phyloP scores from a whole-genome alignment of 2,329 filamentous ascomycete species.

The Cladobotryum mycophilum region DNA sequence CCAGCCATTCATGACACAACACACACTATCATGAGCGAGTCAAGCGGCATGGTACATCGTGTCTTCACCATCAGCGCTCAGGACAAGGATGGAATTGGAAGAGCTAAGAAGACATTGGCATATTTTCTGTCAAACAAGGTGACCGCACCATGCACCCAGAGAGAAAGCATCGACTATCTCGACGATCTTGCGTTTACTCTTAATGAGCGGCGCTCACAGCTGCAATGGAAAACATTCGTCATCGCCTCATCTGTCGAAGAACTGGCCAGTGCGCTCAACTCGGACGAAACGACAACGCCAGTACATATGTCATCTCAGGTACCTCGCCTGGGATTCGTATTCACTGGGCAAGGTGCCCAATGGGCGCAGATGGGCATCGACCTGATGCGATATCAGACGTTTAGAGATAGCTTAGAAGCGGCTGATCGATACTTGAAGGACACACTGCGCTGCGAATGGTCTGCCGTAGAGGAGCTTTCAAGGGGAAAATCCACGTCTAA shows the following conservation, averaged over 20 bases:
- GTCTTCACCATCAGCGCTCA: not conserved
- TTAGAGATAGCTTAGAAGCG: not conserved
- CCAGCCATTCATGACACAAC: not conserved
- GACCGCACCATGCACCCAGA: no score
- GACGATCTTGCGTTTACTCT: not conserved
- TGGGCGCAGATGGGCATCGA: conserved; percentile 26
- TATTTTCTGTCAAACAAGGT: not conserved
- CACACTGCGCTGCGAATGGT: conserved; percentile 4
- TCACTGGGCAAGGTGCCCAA: conserved; percentile 30
- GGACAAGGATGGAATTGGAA: not conserved
- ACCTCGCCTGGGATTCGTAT: conserved; percentile 19
- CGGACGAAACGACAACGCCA: not conserved
- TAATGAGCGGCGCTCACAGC: not conserved
- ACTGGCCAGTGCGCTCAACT: not conserved
- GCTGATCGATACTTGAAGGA: conserved; percentile 3
- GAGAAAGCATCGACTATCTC: not conserved
- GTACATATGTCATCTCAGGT: not conserved
- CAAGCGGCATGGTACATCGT: not conserved
- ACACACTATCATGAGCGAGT: not conserved
- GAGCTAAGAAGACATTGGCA: no score
- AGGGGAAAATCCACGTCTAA: not conserved
- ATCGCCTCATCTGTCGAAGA: not conserved
- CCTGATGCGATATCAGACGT: conserved; percentile 14
- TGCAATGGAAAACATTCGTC: not conserved
- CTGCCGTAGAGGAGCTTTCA: conserved; percentile 2